Conservation (phyloP, 2,329 filamentous ascomycete genomes). For the Fonsecaea multimorphosa region DNA sequence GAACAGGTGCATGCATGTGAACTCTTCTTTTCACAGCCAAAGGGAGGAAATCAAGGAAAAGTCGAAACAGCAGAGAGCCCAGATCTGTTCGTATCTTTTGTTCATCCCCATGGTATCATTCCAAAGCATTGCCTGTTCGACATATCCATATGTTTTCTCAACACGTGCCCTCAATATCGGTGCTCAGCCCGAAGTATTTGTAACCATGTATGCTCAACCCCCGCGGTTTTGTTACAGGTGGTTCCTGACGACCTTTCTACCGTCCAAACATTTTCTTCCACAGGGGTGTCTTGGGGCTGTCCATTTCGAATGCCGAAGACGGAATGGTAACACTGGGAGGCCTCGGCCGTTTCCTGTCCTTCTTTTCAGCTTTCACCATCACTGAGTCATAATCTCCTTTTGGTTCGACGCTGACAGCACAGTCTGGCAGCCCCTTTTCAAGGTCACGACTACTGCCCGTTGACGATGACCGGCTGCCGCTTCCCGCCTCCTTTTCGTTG, state of each 20-base stretch:
- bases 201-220: neutral
- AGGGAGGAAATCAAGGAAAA: neutral
- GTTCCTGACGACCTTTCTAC: constrained; percentile 11
- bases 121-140: neutral
- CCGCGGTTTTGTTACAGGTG: neutral
- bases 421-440: constrained; percentile 27
- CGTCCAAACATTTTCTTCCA: constrained; percentile 38
- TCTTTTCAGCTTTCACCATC: neutral
- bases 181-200: neutral
- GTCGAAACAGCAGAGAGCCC: neutral
- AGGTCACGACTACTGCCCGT: constrained; percentile 12
- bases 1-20: neutral
- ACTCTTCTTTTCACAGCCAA: neutral
- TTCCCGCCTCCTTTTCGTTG: neutral
- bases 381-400: neutral
- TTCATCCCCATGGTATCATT: neutral
- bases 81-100: neutral
- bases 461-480: constrained; percentile 10
- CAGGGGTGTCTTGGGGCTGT: constrained; percentile 35
- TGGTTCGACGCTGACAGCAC: constrained; percentile 19
- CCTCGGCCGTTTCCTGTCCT: constrained; percentile 21
- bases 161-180: neutral
- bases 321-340: constrained; percentile 29
- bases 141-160: neutral
- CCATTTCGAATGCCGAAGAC: constrained; percentile 28